Percentiles rank a stretch among this genome's conserved stretches.
These are phyloP conservation scores for Aspergillus jensenii DNA, from an alignment of 2,329 filamentous ascomycete species.

Conservation along the genomic window DNA sequence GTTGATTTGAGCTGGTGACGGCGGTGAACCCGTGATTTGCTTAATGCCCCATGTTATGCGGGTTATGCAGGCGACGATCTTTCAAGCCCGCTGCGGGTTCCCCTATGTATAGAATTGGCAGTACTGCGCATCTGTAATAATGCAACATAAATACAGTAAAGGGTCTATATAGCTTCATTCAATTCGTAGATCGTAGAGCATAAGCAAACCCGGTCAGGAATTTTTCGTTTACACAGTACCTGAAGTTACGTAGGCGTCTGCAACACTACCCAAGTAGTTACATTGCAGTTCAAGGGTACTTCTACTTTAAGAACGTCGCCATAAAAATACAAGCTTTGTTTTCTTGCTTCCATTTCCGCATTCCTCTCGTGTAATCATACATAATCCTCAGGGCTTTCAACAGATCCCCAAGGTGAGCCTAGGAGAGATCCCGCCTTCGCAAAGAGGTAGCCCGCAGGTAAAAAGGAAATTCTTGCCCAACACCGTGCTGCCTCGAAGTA, in stretches of 20 bases:
- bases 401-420: conserved; percentile 7
- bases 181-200: not conserved
- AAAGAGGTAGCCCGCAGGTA: not conserved
- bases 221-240: no score
- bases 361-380: conserved; percentile 42
- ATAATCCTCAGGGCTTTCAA: conserved; percentile 19
- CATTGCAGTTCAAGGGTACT: not conserved
- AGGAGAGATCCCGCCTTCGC: not conserved
- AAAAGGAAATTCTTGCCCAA: not conserved
- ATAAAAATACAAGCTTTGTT: conserved; percentile 22
- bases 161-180: not conserved
- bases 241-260: not conserved
- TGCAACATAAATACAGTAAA: not conserved
- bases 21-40: not conserved
- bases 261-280: no score
- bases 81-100: not conserved
- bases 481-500: conserved; percentile 7
- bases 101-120: no score
- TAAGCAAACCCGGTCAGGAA: not conserved
- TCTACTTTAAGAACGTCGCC: not conserved
- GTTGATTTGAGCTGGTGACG: not conserved
- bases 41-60: not conserved
- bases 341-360: conserved; percentile 33
- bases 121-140: not conserved
- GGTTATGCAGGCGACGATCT: not conserved